Base-by-base conservation (phyloP, 2,329 filamentous ascomycete species). In the Elsinoe fawcettii region DNA sequence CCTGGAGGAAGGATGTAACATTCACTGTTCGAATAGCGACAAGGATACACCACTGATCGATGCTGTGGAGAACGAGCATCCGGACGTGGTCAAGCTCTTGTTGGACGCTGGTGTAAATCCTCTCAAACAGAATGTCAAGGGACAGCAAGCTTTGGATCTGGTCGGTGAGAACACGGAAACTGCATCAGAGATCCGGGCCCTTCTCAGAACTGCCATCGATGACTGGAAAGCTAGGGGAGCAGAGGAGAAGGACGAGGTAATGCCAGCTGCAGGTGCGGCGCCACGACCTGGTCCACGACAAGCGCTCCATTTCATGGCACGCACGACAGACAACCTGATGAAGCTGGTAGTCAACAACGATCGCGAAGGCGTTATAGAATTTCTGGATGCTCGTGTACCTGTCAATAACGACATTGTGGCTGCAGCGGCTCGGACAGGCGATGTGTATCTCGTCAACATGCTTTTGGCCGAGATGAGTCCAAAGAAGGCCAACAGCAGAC, bases 41-140 rank as follows among this genome's bases (percentile, higher is more conserved):
- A 73, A 89, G 66, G 93, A 99, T 66, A 97, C 93, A 0, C 93
- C 93, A 25, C 79, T 99, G 34, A 86, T 99, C 56, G 93, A 99
- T 74, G 93, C 93, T 4, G 90, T 97, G 25, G 93, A 97, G 64
- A 99, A 99, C 66, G 89, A 89, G 1, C 91, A 99, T 67, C 70
- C 96, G 6, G 88, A 87, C 16, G 92, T 97, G 3, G 88, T 99
- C 41, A 88, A 84, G 66, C 77, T 96, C 8, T 75, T 99, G 32
- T 77, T 99, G 2, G 83, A 87, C 57, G 86, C 91, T 58, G 92
- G 91, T 9, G 92, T 95, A 11, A 95, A 99, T 67, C 93, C 93
- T 51, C 85, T 90, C 51, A 88, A 90, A 63, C 58, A 55, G 41
- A 60, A 58, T 25, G 37, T 58, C 12, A 61, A 51, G 65, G 93